A percentile compares a stretch with the other conserved stretches of the same genome.
Conservation (phyloP, 129 eudicot genomes). For the Kitagawia praeruptora region DNA sequence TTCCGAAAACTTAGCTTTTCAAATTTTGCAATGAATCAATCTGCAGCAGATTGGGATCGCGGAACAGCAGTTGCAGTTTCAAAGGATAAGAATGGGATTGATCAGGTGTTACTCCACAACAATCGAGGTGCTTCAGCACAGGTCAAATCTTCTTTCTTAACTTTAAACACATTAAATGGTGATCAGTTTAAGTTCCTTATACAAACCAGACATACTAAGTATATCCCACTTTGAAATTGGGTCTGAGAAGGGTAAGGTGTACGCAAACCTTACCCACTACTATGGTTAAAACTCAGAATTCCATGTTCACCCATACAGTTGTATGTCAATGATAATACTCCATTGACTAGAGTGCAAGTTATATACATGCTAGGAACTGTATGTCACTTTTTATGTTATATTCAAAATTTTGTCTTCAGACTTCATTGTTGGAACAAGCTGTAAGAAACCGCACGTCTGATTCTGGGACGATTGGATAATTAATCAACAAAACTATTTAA, state of each 20-base stretch:
- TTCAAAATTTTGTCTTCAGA: not conserved
- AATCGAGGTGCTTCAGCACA: slow-evolving; percentile 56
- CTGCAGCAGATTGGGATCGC: slow-evolving; percentile 29
- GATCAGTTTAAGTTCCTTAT: not conserved
- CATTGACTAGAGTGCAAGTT: not conserved
- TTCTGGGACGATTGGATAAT: not conserved
- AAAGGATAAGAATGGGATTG: slow-evolving; percentile 61
- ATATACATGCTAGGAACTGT: not conserved
- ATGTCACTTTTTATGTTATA: too few relatives aligned
- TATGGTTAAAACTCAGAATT: not conserved
- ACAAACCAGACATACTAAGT: not conserved
- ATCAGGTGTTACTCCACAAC: slow-evolving; percentile 56
- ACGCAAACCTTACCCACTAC: not conserved
- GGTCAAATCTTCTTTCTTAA: slow-evolving; percentile 28
- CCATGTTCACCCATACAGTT: not conserved
- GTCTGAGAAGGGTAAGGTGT: not conserved
- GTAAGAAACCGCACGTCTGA: not conserved
- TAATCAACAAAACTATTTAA: not conserved
- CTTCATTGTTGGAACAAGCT: not conserved
- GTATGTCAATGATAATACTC: not conserved
- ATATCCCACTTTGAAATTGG: not conserved
- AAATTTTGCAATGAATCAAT: slow-evolving; percentile 36
- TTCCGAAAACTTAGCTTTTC: not conserved
- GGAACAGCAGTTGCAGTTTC: slow-evolving; percentile 30
- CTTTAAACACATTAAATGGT: not conserved